These are phyloP conservation scores for Suhomyces bokatorum DNA, from an alignment of 1,139 yeast genomes.

Conservation along the genomic window DNA sequence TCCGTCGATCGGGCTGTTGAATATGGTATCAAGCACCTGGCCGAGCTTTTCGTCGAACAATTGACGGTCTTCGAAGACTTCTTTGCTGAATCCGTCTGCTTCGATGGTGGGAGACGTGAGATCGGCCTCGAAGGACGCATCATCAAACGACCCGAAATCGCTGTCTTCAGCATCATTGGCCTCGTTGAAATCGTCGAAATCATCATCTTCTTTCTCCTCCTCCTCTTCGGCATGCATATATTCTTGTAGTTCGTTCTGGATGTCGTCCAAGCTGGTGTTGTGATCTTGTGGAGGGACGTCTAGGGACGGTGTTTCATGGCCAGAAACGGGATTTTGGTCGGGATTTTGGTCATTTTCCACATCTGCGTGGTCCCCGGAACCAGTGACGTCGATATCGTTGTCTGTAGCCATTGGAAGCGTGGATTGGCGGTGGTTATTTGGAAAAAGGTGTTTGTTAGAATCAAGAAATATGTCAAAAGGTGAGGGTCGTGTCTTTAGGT, in stretches of 20 bases:
- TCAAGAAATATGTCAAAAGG: not conserved
- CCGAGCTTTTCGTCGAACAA: conserved; percentile 20
- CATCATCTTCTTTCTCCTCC: conserved; percentile 18
- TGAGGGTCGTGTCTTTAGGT: not conserved
- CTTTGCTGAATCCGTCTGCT: conserved; percentile 2
- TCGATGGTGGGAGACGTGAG: not conserved
- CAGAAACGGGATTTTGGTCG: not conserved
- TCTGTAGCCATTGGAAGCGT: not conserved
- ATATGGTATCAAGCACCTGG: conserved; percentile 23
- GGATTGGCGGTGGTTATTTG: not conserved
- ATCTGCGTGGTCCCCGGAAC: not conserved
- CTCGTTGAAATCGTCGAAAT: conserved; percentile 36
- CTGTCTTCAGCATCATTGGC: conserved; percentile 21
- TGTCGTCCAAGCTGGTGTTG: conserved; percentile 7
- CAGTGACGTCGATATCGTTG: not conserved
- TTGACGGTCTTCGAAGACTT: conserved; percentile 16
- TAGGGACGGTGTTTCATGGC: not conserved
- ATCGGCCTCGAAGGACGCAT: conserved; percentile 40
- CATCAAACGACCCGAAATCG: conserved; percentile 37
- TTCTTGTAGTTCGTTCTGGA: conserved; percentile 8
- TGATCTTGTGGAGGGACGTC: not conserved
- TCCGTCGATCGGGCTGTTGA: conserved; percentile 14
- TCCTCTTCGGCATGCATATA: conserved; percentile 5
- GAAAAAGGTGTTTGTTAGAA: not conserved
- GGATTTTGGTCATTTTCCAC: not conserved